Evolutionary conservation across 192 early-diverging fungal species (phyloP).

Genomic region (Gigaspora rosea): DNA sequence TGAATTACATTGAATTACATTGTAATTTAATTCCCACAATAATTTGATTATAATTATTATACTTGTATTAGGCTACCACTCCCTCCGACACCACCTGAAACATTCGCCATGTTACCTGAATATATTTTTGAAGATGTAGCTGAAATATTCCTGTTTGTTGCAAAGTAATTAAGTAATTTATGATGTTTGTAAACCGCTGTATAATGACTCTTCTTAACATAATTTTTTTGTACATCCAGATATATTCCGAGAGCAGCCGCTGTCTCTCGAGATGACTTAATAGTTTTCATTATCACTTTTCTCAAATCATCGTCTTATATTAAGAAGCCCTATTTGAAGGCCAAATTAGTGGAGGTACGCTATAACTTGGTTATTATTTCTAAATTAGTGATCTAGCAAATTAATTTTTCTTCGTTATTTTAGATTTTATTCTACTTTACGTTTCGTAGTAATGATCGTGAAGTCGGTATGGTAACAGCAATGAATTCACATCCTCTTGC

Average conservation of each 20-base stretch:
- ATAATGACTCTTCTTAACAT: neutral
- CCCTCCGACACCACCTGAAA: slow-evolving; percentile 51
- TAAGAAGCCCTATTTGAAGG: slow-evolving; percentile 95
- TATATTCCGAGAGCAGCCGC: slow-evolving; percentile 46
- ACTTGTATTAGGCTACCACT: slow-evolving; percentile 50
- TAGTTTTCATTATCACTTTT: slow-evolving; percentile 78
- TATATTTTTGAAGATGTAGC: slow-evolving; percentile 90
- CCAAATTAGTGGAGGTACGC: slow-evolving; percentile 87
- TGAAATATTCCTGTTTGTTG: slow-evolving; percentile 75
- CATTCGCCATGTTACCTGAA: slow-evolving; percentile 84
- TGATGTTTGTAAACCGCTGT: neutral
- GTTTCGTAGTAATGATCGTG: slow-evolving; percentile 51
- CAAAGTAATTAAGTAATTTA: slow-evolving; percentile 55
- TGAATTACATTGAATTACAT: too few species aligned
- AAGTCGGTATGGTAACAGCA: slow-evolving; percentile 60
- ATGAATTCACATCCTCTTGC: slow-evolving; percentile 79
- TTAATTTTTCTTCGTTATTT: slow-evolving; percentile 33
- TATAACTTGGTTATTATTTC: slow-evolving; percentile 10
- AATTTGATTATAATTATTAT: neutral
- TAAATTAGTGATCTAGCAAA: neutral
- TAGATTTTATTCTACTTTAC: slow-evolving; percentile 84
- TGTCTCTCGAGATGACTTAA: slow-evolving; percentile 49
- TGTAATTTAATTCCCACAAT: too few species aligned
- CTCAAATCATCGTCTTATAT: slow-evolving; percentile 76
- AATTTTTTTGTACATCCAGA: slow-evolving; percentile 31